A percentile compares a stretch with the other conserved stretches of the same genome.
phyloP scores from a whole-genome alignment of 1,284 basidiomycete species.

The Rhodofomes roseus region DNA sequence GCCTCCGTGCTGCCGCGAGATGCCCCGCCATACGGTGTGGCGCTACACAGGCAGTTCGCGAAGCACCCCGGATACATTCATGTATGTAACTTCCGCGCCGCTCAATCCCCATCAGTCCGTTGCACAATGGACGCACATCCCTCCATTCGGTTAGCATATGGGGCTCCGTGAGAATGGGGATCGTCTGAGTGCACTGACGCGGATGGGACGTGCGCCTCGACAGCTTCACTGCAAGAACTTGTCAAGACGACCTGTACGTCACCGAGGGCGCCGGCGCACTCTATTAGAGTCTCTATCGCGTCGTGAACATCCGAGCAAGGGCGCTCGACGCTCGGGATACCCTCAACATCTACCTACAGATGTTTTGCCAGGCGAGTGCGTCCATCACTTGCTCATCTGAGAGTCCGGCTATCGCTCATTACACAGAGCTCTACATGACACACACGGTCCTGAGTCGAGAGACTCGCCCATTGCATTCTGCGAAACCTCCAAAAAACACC shows the following conservation, averaged over 20 bases:
- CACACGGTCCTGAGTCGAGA: too few species aligned
- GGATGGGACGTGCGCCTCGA: background rate
- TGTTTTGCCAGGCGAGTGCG: too few species aligned
- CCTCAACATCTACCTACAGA: too few species aligned
- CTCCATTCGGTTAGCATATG: background rate
- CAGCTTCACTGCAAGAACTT: background rate
- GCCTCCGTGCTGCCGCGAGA: background rate
- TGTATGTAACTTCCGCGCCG: background rate
- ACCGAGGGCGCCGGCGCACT: background rate
- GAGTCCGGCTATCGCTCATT: too few species aligned
- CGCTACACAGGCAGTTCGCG: background rate
- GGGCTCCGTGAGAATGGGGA: background rate
- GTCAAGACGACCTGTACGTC: background rate
- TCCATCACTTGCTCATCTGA: too few species aligned
- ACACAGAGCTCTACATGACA: too few species aligned
- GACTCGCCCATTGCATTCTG: too few species aligned
- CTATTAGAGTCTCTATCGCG: too few species aligned
- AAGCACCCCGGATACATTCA: background rate
- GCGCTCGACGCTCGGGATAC: too few species aligned
- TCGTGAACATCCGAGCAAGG: too few species aligned
- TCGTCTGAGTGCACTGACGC: background rate
- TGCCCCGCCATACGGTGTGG: background rate
- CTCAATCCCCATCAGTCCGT: background rate
- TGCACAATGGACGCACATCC: background rate
- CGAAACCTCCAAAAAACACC: too few species aligned